phyloP scores from a whole-genome alignment of 352 stramenopile species.

The Phytopythium oedochilum region DNA sequence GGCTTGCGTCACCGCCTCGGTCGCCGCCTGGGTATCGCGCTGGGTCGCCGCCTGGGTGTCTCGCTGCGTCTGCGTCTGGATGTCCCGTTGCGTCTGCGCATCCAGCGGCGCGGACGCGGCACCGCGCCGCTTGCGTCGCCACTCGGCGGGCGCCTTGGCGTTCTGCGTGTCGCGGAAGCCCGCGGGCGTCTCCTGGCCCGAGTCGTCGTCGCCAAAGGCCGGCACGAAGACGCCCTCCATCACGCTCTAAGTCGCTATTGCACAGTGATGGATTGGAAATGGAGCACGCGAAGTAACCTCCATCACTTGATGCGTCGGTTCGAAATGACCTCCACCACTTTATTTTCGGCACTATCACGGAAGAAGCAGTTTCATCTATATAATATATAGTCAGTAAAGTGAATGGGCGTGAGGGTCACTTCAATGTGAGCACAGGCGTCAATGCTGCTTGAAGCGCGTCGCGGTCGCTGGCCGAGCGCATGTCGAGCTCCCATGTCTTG shows the following conservation, averaged over 20 bases:
- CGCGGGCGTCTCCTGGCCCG: conserved; percentile 47
- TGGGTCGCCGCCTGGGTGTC: conserved; percentile 12
- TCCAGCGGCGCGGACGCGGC: conserved; percentile 16
- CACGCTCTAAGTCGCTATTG: no score
- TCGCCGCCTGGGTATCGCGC: background rate
- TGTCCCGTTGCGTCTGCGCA: conserved; percentile 45
- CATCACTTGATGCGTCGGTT: background rate
- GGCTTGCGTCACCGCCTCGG: conserved; percentile 17
- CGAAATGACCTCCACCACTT: background rate
- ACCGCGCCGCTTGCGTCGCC: conserved; percentile 30
- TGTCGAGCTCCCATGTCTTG: conserved; percentile 38
- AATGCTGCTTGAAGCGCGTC: conserved; percentile 17
- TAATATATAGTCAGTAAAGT: background rate
- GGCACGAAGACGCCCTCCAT: conserved; percentile 24
- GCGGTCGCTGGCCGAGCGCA: conserved; percentile 34
- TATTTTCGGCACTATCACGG: background rate
- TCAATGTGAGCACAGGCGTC: conserved; percentile 10
- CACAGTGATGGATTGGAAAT: no score
- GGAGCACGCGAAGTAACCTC: no score
- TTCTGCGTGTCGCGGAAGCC: conserved; percentile 57
- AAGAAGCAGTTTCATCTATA: background rate
- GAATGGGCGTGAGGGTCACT: background rate
- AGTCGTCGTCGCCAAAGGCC: conserved; percentile 19
- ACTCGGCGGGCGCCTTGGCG: conserved; percentile 13
- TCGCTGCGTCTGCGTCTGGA: conserved; percentile 21